phyloP scores from a whole-genome alignment of 2,329 filamentous ascomycete species.

The Trichophaea hybrida region DNA sequence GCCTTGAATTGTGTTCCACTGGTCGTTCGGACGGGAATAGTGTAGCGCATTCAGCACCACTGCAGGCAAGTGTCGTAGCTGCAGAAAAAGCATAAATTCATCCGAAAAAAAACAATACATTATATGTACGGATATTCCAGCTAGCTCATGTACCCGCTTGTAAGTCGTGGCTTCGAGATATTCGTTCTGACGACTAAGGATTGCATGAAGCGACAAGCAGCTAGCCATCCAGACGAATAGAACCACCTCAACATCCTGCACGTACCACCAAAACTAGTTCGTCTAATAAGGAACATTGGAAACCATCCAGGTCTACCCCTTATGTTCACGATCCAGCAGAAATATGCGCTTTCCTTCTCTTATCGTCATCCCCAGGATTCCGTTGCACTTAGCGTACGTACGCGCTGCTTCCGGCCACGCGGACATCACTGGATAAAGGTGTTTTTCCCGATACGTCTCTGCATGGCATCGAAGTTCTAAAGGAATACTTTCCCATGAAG shows the following conservation, averaged over 20 bases:
- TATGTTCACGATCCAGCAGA: not conserved
- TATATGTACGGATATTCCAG: not conserved
- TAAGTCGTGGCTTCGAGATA: not conserved
- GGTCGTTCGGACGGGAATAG: no score
- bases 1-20: no score
- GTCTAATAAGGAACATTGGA: not conserved
- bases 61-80: no score
- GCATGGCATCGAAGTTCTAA: no score
- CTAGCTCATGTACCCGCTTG: not conserved
- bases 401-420: no score
- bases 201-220: constrained; percentile 9
- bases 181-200: not conserved
- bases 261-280: not conserved
- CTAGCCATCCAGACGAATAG: not conserved
- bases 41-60: no score
- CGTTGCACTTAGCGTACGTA: no score
- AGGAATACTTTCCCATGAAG: no score
- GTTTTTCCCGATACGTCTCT: no score
- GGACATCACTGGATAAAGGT: no score
- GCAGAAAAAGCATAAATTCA: not conserved
- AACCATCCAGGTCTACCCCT: not conserved
- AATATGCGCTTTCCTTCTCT: not conserved
- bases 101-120: not conserved
- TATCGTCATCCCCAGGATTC: not conserved
- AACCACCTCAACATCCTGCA: not conserved